Base-by-base conservation (phyloP, 208 protist genomes). In the Trypanosoma cruzi region DNA sequence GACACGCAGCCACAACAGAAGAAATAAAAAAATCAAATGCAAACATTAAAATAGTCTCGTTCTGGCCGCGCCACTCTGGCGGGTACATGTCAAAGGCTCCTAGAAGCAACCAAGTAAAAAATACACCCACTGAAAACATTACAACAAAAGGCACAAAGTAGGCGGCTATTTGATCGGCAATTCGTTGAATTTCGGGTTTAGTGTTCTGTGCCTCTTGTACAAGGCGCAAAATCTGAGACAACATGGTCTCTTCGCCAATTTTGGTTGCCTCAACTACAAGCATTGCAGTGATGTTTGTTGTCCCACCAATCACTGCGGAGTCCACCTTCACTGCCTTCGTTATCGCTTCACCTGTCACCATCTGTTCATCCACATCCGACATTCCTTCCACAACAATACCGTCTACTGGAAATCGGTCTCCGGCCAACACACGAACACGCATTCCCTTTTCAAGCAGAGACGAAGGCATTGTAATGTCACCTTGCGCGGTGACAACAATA, bases 1-100 rank as follows among this genome's bases (percentile, higher is more conserved):
- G 98, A 73, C 98, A 99, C 20, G 98, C 96, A 6, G 98, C 93
- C 0, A 99, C 97, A 52, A 99, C 68, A 3, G 97, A 97, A 2
- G 96, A 73, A 49, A 98, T 98, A 49, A 91, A 94, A 66, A 98
- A 99, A 59, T 93, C 77, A n/a, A 99, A 80, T 2, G 96, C 87
- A 73, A 98, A 98, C 26, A 92, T 72, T 22, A 84, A 69, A 49
- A 56, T 67, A 11, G 80, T 79, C 7, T 68, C 37, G 16, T 67
- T 67, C 24, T 77, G 49, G 48, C 37, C 48, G 29, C 81, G 84
- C 86, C 89, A 97, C 24, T 44, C 31, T 18, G 49, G 68, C 18
- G 94, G 94, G 62, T 96, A 96, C 7, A 74, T 62, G 56, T 84
- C 53, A 10, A 76, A 42, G 20, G 58, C 59, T 2, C 90, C 88